Evolutionary conservation across 208 protist genomes (phyloP), one percentile per base, ranked within the genome.

Genomic region (Crithidia expoeki): DNA sequence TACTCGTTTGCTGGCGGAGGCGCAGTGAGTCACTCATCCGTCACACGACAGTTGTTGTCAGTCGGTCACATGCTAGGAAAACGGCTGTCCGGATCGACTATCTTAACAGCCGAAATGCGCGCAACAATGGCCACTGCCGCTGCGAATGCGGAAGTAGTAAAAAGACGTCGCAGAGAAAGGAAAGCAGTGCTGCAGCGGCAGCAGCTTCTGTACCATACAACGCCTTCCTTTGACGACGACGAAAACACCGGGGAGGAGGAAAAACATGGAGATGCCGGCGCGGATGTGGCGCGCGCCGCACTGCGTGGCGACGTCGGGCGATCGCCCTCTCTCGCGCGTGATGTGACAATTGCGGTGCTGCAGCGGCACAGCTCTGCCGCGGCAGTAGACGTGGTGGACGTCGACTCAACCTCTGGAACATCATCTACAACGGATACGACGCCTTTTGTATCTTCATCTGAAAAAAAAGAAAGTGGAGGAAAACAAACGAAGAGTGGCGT

Each of bases 251-350:
- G n/a, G 3, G 28, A 33, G 2, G 28, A 21, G 4, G 51, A 21
- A 36, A 28, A 2, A 21, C 10, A 56, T 3, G 16, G 9, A 14
- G 33, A 44, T 44, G 53, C 19, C 11, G 32, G 34, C 36, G 10
- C 10, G 10, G 36, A 42, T 2, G 40, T 64, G 58, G 28, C 58
- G 28, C 58, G 58, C 2, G 58, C 58, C 2, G 14, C 27, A 3
- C 14, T 64, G 58, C 40, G 3, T 0, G 27, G 58, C 3, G 58
- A 64, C 16, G 44, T 16, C 3, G 42, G 58, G 2, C 58, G 58
- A 1, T 64, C 58, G 2, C 58, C 58, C 9, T 38, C 58, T 2
- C 3, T 64, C 42, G 58, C 58, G 28, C 58, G 58, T n/a, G 58
- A 64, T 36, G 58, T 52, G 28, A 52, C 58, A 17, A 19, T 0